Conservation (phyloP, 1,284 basidiomycete genomes). For the Ganoderma sp. region DNA sequence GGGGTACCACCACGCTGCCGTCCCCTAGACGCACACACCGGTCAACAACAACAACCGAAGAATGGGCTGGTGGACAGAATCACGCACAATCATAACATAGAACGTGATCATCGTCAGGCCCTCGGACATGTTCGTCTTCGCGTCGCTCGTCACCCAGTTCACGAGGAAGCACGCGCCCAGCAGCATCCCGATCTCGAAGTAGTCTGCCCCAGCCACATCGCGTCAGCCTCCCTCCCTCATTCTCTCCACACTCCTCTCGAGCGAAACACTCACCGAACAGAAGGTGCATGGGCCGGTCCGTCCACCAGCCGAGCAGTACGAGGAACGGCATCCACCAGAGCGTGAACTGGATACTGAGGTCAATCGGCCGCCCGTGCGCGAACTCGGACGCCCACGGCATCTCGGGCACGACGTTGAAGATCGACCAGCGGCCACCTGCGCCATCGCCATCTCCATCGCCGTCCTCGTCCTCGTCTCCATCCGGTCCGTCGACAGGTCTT, state of each 20-base stretch:
- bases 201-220: conserved; percentile 39
- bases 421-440: background rate
- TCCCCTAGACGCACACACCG: conserved; percentile 41
- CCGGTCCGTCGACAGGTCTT: background rate
- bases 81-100: conserved; percentile 59
- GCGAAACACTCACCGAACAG: conserved; percentile 47
- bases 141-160: conserved; percentile 72
- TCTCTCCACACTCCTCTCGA: too few species aligned
- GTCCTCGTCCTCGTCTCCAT: background rate
- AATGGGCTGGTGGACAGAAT: background rate
- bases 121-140: conserved; percentile 72
- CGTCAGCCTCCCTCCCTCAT: too few species aligned
- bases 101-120: conserved; percentile 65
- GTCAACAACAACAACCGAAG: background rate
- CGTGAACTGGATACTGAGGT: conserved; percentile 51
- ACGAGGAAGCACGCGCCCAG: conserved; percentile 71
- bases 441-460: background rate
- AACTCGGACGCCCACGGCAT: conserved; percentile 39
- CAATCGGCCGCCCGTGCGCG: conserved; percentile 47
- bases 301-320: conserved; percentile 48
- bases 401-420: conserved; percentile 12
- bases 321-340: conserved; percentile 52
- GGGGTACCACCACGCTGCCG: conserved; percentile 61
- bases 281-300: conserved; percentile 42
- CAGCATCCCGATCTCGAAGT: conserved; percentile 65